Evolutionary conservation across 176 grass and related monocot species (phyloP).

Genomic region (Musa acuminata): DNA sequence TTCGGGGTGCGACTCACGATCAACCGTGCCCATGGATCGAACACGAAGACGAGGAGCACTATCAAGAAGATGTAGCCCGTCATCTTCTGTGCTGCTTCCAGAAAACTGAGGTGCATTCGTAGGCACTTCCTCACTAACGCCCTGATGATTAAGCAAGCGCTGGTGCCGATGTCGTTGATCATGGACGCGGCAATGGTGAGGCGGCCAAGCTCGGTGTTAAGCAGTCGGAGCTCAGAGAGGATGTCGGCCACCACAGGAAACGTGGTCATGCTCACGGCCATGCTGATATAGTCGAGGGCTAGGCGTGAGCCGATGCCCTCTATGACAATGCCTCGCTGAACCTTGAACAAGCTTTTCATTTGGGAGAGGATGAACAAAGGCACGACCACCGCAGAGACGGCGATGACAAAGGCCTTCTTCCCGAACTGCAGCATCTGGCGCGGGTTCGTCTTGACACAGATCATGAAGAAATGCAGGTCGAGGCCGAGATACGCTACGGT

Average conservation of each 20-base stretch:
- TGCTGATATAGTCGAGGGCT: neutral
- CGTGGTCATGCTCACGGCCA: neutral
- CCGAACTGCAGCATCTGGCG: neutral
- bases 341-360: neutral
- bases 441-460: slow-evolving; percentile 18
- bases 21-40: slow-evolving; percentile 32
- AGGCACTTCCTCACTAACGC: neutral
- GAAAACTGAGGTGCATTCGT: neutral
- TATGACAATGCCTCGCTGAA: neutral
- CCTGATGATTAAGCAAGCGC: neutral
- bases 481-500: neutral
- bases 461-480: slow-evolving; percentile 23
- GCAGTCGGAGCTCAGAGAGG: slow-evolving; percentile 22
- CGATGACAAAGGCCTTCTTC: slow-evolving; percentile 19
- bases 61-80: slow-evolving; percentile 31
- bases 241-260: slow-evolving; percentile 23
- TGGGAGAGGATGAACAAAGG: neutral
- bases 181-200: slow-evolving; percentile 20
- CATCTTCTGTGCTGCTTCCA: neutral
- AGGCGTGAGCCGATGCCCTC: neutral
- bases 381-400: neutral
- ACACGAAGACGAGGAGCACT: slow-evolving; percentile 21
- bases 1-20: slow-evolving; percentile 47
- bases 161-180: slow-evolving; percentile 4
- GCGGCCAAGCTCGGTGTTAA: slow-evolving; percentile 34